Conservation (phyloP, 805 yeast genomes). For the Metschnikowia matae region DNA sequence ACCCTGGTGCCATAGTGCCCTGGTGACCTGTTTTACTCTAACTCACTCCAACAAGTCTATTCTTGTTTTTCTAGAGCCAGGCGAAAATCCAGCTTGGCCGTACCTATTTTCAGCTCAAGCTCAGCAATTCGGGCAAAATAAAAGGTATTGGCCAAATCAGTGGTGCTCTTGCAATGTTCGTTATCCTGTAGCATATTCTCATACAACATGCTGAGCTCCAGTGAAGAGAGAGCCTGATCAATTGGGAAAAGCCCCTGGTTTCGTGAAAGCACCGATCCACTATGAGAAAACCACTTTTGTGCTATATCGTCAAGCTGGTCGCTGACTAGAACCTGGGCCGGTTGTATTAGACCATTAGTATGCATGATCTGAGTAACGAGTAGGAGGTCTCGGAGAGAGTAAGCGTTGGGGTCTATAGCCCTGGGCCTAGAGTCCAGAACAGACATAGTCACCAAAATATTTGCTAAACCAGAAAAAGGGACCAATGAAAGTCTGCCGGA, state of each 20-base stretch:
- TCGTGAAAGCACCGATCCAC: conserved; percentile 23
- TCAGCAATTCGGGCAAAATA: conserved; percentile 33
- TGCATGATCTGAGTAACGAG: conserved; percentile 38
- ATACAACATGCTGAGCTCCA: conserved; percentile 24
- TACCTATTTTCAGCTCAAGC: conserved; percentile 24
- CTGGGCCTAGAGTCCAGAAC: not conserved
- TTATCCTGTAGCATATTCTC: conserved; percentile 24
- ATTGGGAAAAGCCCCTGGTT: conserved; percentile 17
- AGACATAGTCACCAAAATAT: not conserved
- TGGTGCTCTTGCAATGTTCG: conserved; percentile 28
- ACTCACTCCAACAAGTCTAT: too few species aligned
- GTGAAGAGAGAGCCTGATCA: conserved; percentile 15
- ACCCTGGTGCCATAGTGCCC: too few species aligned
- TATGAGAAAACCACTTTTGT: conserved; percentile 29
- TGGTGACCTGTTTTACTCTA: too few species aligned
- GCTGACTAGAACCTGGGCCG: conserved; percentile 14
- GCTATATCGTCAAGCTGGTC: conserved; percentile 24
- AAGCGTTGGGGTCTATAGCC: conserved; percentile 15
- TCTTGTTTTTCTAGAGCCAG: not conserved
- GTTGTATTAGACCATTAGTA: conserved; percentile 27
- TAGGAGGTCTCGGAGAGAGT: conserved; percentile 29
- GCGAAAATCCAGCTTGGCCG: conserved; percentile 18
- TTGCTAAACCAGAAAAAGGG: too few species aligned
- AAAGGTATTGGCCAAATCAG: conserved; percentile 35
- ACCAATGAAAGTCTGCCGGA: not conserved